A percentile compares a stretch with the other conserved stretches of the same genome.
Conservation (phyloP, 345 rosid genomes). For the Euphorbia lathyris region DNA sequence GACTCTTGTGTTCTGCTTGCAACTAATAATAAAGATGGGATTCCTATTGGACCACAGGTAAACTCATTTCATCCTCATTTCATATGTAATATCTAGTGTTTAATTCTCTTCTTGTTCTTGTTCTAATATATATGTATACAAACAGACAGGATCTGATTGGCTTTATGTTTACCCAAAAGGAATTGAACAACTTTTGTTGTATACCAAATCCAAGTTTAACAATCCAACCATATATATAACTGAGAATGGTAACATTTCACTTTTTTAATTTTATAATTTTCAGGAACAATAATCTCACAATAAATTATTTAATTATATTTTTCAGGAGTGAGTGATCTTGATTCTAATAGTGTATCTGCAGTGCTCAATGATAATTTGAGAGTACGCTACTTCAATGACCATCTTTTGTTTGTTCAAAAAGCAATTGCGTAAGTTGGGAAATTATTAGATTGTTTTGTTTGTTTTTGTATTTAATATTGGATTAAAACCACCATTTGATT, state of each 20-base stretch:
- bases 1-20: background rate
- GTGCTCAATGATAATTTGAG: slow-evolving; percentile 24
- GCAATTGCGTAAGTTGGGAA: slow-evolving; percentile 31
- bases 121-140: background rate
- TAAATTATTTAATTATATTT: background rate
- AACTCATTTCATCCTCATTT: background rate
- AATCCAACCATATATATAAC: slow-evolving; percentile 9
- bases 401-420: slow-evolving; percentile 24
- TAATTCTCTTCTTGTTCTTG: background rate
- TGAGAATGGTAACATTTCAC: slow-evolving; percentile 8
- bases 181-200: background rate
- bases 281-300: too few species aligned
- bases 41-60: slow-evolving; percentile 46
- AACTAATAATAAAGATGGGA: slow-evolving; percentile 24
- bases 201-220: slow-evolving; percentile 2
- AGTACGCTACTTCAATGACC: slow-evolving; percentile 24
- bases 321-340: slow-evolving; percentile 29
- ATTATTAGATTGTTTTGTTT: too few species aligned
- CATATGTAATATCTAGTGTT: background rate
- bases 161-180: slow-evolving; percentile 13
- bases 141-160: slow-evolving; percentile 15
- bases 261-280: background rate
- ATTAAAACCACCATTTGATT: too few species aligned
- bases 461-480: too few species aligned
- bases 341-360: slow-evolving; percentile 2